Percentiles rank a stretch among this genome's conserved stretches.
These are phyloP conservation scores for Vitis rotundifolia DNA, from an alignment of 164 flowering plant genomes.

Conservation along the genomic window DNA sequence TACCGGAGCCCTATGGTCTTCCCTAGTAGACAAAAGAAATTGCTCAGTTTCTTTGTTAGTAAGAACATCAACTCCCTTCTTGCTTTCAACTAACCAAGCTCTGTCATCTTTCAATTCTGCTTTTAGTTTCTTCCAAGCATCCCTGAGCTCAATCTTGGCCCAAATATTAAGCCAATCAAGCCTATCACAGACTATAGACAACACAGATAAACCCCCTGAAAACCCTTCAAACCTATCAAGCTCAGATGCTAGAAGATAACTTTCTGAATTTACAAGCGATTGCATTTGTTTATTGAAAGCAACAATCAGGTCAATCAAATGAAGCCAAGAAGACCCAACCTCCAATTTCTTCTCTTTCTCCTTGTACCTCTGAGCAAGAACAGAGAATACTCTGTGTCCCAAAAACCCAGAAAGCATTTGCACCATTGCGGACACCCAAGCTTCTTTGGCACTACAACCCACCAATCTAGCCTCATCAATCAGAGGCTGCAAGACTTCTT, in stretches of 20 bases:
- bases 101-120: slow-evolving; percentile 43
- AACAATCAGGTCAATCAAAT: slow-evolving; percentile 54
- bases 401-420: slow-evolving; percentile 48
- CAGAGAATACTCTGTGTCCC: slow-evolving; percentile 39
- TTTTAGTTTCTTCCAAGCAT: slow-evolving; percentile 54
- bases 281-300: slow-evolving; percentile 57
- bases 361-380: slow-evolving; percentile 42
- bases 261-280: slow-evolving; percentile 46
- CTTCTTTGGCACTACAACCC: slow-evolving; percentile 63
- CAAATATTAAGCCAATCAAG: slow-evolving; percentile 65
- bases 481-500: slow-evolving; percentile 69
- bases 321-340: slow-evolving; percentile 56
- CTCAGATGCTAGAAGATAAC: slow-evolving; percentile 14
- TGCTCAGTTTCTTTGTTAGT: slow-evolving; percentile 18
- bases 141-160: slow-evolving; percentile 67
- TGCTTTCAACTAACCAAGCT: slow-evolving; percentile 38
- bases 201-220: slow-evolving; percentile 33
- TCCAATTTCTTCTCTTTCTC: slow-evolving; percentile 30
- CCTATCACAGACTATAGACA: slow-evolving; percentile 46
- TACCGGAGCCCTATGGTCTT: slow-evolving; percentile 53
- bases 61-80: slow-evolving; percentile 7
- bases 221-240: slow-evolving; percentile 17
- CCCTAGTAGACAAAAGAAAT: slow-evolving; percentile 36
- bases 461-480: slow-evolving; percentile 59
- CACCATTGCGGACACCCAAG: slow-evolving; percentile 71